Conservation (phyloP, 495 filamentous ascomycete species). For the Pseudotulostoma volvatum region DNA sequence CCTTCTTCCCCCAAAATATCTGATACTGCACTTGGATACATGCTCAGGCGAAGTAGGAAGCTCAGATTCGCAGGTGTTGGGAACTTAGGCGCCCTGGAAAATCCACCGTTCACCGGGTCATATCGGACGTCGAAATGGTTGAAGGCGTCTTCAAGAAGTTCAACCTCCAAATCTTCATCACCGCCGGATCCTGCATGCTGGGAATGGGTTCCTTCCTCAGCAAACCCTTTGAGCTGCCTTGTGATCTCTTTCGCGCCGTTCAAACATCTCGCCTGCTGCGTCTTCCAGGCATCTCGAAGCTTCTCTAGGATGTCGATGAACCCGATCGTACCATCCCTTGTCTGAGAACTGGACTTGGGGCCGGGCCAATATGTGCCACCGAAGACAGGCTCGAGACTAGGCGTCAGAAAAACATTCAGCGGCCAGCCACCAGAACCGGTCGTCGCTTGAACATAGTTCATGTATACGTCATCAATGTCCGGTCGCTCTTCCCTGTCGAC, state of each 20-base stretch:
- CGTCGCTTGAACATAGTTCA: constrained; percentile 94
- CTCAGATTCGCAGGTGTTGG: constrained; percentile 73
- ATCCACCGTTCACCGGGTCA: constrained; percentile 65
- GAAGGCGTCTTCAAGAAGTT: constrained; percentile 81
- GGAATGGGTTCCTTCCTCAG: constrained; percentile 65
- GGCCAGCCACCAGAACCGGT: constrained; percentile 92
- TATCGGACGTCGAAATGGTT: constrained; percentile 62
- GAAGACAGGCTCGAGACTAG: constrained; percentile 82
- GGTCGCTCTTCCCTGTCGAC: constrained; percentile 91
- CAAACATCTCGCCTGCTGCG: constrained; percentile 64
- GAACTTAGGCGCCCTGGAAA: constrained; percentile 66
- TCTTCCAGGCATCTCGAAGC: constrained; percentile 64
- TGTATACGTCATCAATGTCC: constrained; percentile 90
- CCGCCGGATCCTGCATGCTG: constrained; percentile 26
- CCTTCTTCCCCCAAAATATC: constrained; percentile 79
- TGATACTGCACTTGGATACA: constrained; percentile 52
- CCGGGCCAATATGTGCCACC: constrained; percentile 96
- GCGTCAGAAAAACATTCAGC: constrained; percentile 89
- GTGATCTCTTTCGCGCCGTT: constrained; percentile 71
- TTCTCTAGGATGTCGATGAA: constrained; percentile 76
- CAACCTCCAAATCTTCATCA: constrained; percentile 64
- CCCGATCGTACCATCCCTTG: constrained; percentile 29
- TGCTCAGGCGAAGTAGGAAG: constrained; percentile 62
- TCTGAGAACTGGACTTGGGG: constrained; percentile 35
- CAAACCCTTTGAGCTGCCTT: constrained; percentile 65